phyloP scores from a whole-genome alignment of 2,329 filamentous ascomycete species.

The Phialemonium atrogriseum region DNA sequence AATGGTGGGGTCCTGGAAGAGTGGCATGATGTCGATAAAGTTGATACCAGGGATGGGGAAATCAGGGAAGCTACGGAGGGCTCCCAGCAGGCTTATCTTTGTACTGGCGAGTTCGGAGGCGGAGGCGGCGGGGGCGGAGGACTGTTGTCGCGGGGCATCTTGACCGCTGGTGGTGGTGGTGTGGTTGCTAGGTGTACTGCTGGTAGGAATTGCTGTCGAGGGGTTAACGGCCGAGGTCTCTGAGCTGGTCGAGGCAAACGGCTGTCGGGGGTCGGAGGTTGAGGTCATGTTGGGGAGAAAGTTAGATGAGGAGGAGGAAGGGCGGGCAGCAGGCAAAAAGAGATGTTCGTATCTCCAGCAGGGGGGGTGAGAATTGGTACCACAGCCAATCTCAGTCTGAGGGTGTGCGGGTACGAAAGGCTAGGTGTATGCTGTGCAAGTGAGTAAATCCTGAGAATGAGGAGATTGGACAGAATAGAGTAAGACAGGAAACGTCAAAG shows the following conservation, averaged over 20 bases:
- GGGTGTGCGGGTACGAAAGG: no score
- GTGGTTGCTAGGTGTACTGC: slow-evolving; percentile 7
- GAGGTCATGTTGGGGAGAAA: slow-evolving; percentile 25
- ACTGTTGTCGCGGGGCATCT: slow-evolving; percentile 56
- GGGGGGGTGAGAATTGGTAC: no score
- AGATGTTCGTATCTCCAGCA: slow-evolving; percentile 15
- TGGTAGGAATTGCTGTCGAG: slow-evolving; percentile 19
- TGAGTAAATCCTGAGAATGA: no score
- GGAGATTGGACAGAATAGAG: no score
- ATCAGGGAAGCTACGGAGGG: slow-evolving; percentile 80
- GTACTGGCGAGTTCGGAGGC: slow-evolving; percentile 58
- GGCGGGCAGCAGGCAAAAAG: slow-evolving; percentile 18
- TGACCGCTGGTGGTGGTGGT: slow-evolving; percentile 27
- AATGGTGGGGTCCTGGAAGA: slow-evolving; percentile 70
- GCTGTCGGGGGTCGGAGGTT: slow-evolving; percentile 15
- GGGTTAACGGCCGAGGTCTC: slow-evolving; percentile 21
- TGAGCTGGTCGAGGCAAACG: slow-evolving; percentile 13
- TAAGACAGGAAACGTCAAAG: no score
- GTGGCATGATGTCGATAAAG: slow-evolving; percentile 96
- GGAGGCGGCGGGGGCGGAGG: slow-evolving; percentile 53
- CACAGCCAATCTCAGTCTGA: no score
- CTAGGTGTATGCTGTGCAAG: no score
- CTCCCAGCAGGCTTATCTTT: slow-evolving; percentile 61
- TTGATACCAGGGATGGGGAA: slow-evolving; percentile 89
- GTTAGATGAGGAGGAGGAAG: slow-evolving; percentile 19